These are phyloP conservation scores for Pistacia vera DNA, from an alignment of 345 rosid genomes.

Conservation along the genomic window DNA sequence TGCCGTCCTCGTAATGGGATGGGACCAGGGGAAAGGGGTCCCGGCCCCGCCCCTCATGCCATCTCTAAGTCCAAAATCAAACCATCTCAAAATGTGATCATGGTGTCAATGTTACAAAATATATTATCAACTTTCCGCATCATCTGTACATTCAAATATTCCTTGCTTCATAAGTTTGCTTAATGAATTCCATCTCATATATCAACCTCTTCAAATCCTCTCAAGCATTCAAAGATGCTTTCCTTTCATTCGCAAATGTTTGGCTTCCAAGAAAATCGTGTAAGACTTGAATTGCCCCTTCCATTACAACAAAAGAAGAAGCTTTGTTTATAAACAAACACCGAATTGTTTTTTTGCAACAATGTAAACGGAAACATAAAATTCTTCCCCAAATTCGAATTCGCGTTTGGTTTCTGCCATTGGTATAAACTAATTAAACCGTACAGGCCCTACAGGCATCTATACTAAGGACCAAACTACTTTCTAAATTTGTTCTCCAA, in stretches of 20 bases:
- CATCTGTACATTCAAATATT: neutral
- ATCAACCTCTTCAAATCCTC: too few relatives aligned
- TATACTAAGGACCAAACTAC: constrained; percentile 7
- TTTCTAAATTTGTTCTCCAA: neutral
- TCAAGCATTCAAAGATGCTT: too few relatives aligned
- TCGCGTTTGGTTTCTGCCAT: neutral
- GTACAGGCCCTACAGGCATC: constrained; percentile 9
- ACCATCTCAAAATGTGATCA: too few relatives aligned
- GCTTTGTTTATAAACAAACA: neutral
- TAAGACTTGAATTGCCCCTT: neutral
- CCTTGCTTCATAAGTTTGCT: neutral
- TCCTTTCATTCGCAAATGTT: too few relatives aligned
- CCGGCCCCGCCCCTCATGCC: too few relatives aligned
- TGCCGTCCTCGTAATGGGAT: too few relatives aligned
- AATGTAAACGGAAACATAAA: too few relatives aligned
- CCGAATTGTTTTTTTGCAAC: neutral
- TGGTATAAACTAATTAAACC: neutral
- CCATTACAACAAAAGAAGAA: neutral
- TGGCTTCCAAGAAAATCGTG: too few relatives aligned
- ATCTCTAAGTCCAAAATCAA: too few relatives aligned
- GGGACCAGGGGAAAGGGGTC: too few relatives aligned
- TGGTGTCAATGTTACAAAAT: too few relatives aligned
- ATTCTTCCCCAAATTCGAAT: neutral
- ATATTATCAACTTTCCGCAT: neutral
- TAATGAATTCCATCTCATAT: too few relatives aligned